Conservation (phyloP, 495 filamentous ascomycete genomes). For the Penicillium diatomitis region DNA sequence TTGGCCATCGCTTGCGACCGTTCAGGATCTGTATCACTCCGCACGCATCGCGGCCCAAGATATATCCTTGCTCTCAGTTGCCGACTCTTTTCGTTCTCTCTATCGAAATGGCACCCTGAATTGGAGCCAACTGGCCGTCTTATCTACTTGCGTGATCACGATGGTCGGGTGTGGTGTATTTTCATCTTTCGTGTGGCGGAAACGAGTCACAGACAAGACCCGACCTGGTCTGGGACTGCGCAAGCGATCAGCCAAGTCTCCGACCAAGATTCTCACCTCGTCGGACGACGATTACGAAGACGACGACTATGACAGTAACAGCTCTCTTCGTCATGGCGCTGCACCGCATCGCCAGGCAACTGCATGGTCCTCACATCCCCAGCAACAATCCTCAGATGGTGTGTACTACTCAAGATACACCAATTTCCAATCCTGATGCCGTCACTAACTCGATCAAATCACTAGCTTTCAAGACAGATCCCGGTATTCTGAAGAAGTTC, state of each 20-base stretch:
- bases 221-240: slow-evolving; percentile 16
- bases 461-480: slow-evolving; percentile 49
- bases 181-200: slow-evolving; percentile 26
- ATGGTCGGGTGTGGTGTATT: slow-evolving; percentile 37
- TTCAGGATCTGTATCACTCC: slow-evolving; percentile 10
- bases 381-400: slow-evolving; percentile 28
- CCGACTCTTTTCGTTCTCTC: slow-evolving; percentile 14
- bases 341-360: slow-evolving; percentile 11
- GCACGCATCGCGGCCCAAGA: slow-evolving; percentile 10
- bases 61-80: slow-evolving; percentile 11
- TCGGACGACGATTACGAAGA: slow-evolving; percentile 39
- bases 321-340: slow-evolving; percentile 26
- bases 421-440: not conserved
- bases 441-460: not conserved
- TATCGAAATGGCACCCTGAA: slow-evolving; percentile 24
- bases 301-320: slow-evolving; percentile 34
- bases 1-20: slow-evolving; percentile 5
- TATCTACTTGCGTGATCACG: slow-evolving; percentile 26
- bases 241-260: slow-evolving; percentile 21
- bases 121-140: slow-evolving; percentile 25
- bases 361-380: slow-evolving; percentile 14
- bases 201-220: slow-evolving; percentile 7
- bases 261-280: slow-evolving; percentile 28
- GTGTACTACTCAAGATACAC: not conserved
- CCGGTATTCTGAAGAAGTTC: slow-evolving; percentile 67